A percentile compares a stretch with the other conserved stretches of the same genome.
Evolutionary conservation across 192 early-diverging fungal species (phyloP).

Genomic region (Coemansia pectinata): DNA sequence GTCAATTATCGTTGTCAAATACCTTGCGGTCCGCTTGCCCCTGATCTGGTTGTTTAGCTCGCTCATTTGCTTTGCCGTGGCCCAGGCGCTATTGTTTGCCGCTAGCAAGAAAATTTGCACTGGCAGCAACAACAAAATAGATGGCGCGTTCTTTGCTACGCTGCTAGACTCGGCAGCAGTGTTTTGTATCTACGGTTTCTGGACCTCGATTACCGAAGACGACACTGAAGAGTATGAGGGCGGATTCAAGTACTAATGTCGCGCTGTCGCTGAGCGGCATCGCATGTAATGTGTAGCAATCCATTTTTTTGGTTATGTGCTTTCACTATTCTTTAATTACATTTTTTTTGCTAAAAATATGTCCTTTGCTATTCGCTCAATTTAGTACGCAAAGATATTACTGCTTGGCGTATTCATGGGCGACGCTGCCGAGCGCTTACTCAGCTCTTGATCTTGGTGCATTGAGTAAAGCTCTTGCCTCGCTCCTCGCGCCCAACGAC

Average conservation of each 20-base stretch:
- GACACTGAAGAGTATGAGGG: constrained; percentile 46
- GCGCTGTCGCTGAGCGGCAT: background rate
- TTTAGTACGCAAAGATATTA: background rate
- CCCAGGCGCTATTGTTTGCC: constrained; percentile 51
- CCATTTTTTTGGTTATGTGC: background rate
- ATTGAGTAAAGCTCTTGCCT: constrained; percentile 53
- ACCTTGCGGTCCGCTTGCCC: constrained; percentile 49
- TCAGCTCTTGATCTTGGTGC: background rate
- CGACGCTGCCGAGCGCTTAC: background rate
- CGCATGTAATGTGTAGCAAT: background rate
- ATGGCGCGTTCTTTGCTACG: constrained; percentile 59
- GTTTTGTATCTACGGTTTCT: constrained; percentile 56
- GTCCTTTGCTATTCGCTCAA: background rate
- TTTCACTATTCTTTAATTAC: background rate
- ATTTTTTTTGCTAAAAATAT: background rate
- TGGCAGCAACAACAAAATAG: constrained; percentile 44
- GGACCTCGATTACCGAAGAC: constrained; percentile 59
- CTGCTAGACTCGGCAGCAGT: constrained; percentile 53
- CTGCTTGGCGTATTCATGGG: background rate
- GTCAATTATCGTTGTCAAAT: constrained; percentile 45
- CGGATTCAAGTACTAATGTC: constrained; percentile 48
- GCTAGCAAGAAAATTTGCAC: constrained; percentile 57
- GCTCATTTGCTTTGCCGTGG: constrained; percentile 46
- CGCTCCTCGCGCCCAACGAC: constrained; percentile 62
- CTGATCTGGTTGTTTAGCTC: constrained; percentile 45